Evolutionary conservation across 2,329 filamentous ascomycete genomes (phyloP), one percentile per base, ranked within the genome.

Genomic region (Neonectria sp.): DNA sequence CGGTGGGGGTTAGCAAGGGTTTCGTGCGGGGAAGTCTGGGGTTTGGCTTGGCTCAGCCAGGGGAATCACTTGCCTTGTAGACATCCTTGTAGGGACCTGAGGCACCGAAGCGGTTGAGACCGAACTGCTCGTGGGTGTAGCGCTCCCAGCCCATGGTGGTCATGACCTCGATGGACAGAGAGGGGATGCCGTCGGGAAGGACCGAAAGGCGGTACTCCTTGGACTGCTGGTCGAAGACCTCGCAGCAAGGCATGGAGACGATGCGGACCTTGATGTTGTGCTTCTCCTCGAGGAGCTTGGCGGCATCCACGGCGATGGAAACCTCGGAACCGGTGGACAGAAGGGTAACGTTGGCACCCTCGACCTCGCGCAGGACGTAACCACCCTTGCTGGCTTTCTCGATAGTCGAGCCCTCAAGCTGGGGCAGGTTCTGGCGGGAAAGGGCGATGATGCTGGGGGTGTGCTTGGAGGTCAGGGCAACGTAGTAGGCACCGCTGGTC

Each of bases 91-190:
- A 98, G 75, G 95, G 92, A 79, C 95, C 96, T 63, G 94, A 97
- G 75, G 95, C 95, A 91, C 96, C 96, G 84, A 99, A 99, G 82
- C 96, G 91, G 92, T 99, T 99, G 75, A 99, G 91, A 82, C 96
- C 96, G 79, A 99, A 99, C 88, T 99, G 96, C 91, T 99, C 96
- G 86, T 99, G 95, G 67, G 95, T 93, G 87, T 98, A 99, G 84
- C 95, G 93, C 90, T 98, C 95, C 96, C 96, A 99, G 76, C 96
- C 96, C 85, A 98, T 91, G 75, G 96, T 99, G 84, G 90, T 93
- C 93, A 97, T 97, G 82, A 95, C 95, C 89, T 99, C 96, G 75
- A 99, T 93, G 63, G 93, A 97, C 83, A 99, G 84, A 70, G 95
- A 90, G 74, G 96, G 95, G 81, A 98, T 95, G 75, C 95, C 95